Conservation (phyloP, 1,139 yeast genomes). For the Yamadazyma dendronema region DNA sequence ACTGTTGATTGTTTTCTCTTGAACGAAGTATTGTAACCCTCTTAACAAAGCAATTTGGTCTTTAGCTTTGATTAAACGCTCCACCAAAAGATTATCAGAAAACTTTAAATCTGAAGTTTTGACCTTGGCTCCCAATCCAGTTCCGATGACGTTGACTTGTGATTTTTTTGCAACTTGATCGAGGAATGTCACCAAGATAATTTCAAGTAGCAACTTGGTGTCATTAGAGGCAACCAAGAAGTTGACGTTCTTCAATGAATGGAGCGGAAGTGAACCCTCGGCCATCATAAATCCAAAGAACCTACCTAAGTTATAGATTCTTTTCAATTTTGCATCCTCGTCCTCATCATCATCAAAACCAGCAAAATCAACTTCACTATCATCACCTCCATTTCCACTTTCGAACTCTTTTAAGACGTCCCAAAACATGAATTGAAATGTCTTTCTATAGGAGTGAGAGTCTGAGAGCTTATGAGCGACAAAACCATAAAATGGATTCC, state of each 20-base stretch:
- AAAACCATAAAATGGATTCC: slow-evolving; percentile 88
- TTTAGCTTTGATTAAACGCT: slow-evolving; percentile 56
- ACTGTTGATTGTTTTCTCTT: slow-evolving; percentile 50
- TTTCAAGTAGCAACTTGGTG: slow-evolving; percentile 67
- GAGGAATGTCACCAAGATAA: slow-evolving; percentile 65
- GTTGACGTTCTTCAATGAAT: slow-evolving; percentile 69
- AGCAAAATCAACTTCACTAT: slow-evolving; percentile 36
- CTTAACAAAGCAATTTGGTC: slow-evolving; percentile 63
- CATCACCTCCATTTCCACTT: slow-evolving; percentile 39
- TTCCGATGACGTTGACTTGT: slow-evolving; percentile 50
- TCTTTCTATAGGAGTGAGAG: slow-evolving; percentile 68
- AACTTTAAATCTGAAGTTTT: slow-evolving; percentile 40
- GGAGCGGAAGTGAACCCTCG: slow-evolving; percentile 71
- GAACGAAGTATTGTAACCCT: slow-evolving; percentile 72
- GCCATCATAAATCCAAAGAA: slow-evolving; percentile 74
- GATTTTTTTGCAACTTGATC: slow-evolving; percentile 67
- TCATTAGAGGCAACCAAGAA: slow-evolving; percentile 72
- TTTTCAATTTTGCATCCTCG: slow-evolving; percentile 50
- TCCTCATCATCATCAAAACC: slow-evolving; percentile 33
- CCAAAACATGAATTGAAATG: slow-evolving; percentile 90
- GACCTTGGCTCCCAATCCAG: slow-evolving; percentile 29
- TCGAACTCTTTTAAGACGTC: slow-evolving; percentile 78
- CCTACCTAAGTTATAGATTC: slow-evolving; percentile 71
- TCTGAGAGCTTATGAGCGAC: slow-evolving; percentile 75
- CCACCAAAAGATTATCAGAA: slow-evolving; percentile 54